These are phyloP conservation scores for Pugionium cornutum DNA, from an alignment of 345 rosid species.

Conservation along the genomic window DNA sequence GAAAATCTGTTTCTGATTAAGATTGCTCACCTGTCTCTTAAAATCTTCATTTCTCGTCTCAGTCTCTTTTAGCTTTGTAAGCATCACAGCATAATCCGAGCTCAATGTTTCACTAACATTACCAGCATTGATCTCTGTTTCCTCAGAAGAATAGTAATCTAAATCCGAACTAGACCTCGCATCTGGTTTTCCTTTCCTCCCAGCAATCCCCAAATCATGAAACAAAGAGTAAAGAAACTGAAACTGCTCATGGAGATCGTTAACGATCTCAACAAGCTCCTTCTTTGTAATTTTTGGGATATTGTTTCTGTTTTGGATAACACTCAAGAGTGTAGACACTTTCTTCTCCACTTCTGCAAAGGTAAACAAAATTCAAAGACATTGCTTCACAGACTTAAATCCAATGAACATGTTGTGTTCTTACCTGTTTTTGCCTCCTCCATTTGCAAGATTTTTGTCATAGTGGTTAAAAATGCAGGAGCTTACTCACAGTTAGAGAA, in stretches of 20 bases:
- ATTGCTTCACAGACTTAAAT: too few species aligned
- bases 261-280: slow-evolving; percentile 47
- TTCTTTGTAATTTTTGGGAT: slow-evolving; percentile 41
- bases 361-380: too few species aligned
- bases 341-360: slow-evolving; percentile 55
- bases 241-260: slow-evolving; percentile 54
- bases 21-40: slow-evolving; percentile 38
- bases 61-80: slow-evolving; percentile 42
- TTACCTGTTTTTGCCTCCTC: too few species aligned
- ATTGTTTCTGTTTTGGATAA: slow-evolving; percentile 49
- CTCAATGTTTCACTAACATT: slow-evolving; percentile 34
- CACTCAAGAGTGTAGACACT: slow-evolving; percentile 46
- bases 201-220: slow-evolving; percentile 35
- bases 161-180: slow-evolving; percentile 50
- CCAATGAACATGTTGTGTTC: too few species aligned
- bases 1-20: slow-evolving; percentile 42
- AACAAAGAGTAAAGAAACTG: too few species aligned
- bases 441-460: too few species aligned
- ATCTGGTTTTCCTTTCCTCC: slow-evolving; percentile 23
- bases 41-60: slow-evolving; percentile 38
- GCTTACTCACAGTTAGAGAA: too few species aligned
- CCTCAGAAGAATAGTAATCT: slow-evolving; percentile 61
- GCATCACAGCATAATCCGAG: slow-evolving; percentile 33
- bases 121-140: slow-evolving; percentile 37
- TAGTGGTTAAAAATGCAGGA: too few species aligned